Percentiles rank a stretch among this genome's conserved stretches.
Evolutionary conservation across 2,329 filamentous ascomycete species (phyloP).

Genomic region (Sarocladium oryzae): DNA sequence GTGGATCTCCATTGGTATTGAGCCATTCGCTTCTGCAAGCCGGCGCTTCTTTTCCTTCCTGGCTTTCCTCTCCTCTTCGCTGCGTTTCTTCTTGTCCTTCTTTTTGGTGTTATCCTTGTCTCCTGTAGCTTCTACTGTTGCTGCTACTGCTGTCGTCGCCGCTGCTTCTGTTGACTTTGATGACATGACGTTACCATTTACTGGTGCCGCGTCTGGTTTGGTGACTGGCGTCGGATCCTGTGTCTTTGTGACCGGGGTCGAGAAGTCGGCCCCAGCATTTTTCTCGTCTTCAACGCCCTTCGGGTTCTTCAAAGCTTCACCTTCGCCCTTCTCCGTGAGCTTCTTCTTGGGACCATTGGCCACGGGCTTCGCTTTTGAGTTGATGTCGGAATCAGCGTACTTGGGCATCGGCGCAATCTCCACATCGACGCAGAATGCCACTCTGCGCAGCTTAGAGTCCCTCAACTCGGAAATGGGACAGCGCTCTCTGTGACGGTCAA

Average conservation of each 20-base stretch:
- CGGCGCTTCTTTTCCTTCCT: constrained; percentile 82
- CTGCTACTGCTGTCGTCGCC: constrained; percentile 14
- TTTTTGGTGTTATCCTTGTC: constrained; percentile 50
- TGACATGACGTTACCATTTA: constrained; percentile 18
- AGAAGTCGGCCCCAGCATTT: constrained; percentile 27
- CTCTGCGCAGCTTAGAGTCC: constrained; percentile 72
- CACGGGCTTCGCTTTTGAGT: constrained; percentile 34
- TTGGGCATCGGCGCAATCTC: constrained; percentile 87
- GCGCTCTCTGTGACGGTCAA: constrained; percentile 72
- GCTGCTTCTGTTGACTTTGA: constrained; percentile 17
- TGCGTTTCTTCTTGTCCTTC: constrained; percentile 94
- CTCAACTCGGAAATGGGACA: constrained; percentile 75
- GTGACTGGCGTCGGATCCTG: not conserved
- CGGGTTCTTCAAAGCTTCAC: constrained; percentile 64
- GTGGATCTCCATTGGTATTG: constrained; percentile 75
- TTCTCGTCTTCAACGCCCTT: constrained; percentile 47
- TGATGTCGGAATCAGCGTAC: constrained; percentile 63
- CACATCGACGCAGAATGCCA: constrained; percentile 94
- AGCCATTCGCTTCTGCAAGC: constrained; percentile 81
- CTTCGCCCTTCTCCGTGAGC: constrained; percentile 64
- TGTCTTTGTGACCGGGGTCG: constrained; percentile 1
- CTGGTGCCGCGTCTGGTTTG: constrained; percentile 10
- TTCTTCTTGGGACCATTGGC: constrained; percentile 54
- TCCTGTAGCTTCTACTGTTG: constrained; percentile 10
- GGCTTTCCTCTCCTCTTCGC: constrained; percentile 86